Evolutionary conservation across 768 basidiomycete genomes (phyloP).

Genomic region (Lepiota brunneoincarnata): DNA sequence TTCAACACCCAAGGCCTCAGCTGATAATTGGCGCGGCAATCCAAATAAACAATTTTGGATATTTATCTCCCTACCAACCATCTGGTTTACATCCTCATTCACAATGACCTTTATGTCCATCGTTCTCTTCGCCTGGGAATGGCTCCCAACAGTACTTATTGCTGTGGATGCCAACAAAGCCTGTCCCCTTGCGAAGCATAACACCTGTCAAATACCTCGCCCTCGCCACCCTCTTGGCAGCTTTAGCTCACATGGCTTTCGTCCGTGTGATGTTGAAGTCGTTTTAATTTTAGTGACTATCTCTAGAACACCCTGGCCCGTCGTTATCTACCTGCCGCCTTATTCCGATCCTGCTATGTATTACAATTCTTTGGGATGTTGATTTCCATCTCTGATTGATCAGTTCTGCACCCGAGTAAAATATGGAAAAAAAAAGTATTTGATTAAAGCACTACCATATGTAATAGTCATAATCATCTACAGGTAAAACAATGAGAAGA

Average conservation of each 20-base stretch:
- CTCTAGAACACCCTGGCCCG: too few relatives aligned
- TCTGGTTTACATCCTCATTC: background rate
- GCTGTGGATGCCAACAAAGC: background rate
- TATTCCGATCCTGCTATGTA: too few relatives aligned
- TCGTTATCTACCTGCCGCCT: too few relatives aligned
- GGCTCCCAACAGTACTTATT: background rate
- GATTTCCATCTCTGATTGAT: too few relatives aligned
- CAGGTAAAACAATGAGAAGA: background rate
- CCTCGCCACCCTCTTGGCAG: background rate
- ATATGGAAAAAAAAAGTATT: background rate
- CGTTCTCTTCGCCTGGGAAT: background rate
- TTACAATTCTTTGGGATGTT: too few relatives aligned
- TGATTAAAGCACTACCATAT: constrained; percentile 8
- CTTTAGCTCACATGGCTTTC: background rate
- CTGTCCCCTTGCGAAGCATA: background rate
- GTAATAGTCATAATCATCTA: background rate
- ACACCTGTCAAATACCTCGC: background rate
- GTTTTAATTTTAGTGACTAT: too few relatives aligned
- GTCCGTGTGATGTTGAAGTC: background rate
- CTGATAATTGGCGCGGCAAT: background rate
- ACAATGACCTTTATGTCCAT: background rate
- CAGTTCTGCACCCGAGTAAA: too few relatives aligned
- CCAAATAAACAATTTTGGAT: background rate
- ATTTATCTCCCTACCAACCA: background rate
- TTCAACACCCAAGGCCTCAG: background rate